phyloP scores from a whole-genome alignment of 208 protist genomes.

The Acanthamoeba lenticulata region DNA sequence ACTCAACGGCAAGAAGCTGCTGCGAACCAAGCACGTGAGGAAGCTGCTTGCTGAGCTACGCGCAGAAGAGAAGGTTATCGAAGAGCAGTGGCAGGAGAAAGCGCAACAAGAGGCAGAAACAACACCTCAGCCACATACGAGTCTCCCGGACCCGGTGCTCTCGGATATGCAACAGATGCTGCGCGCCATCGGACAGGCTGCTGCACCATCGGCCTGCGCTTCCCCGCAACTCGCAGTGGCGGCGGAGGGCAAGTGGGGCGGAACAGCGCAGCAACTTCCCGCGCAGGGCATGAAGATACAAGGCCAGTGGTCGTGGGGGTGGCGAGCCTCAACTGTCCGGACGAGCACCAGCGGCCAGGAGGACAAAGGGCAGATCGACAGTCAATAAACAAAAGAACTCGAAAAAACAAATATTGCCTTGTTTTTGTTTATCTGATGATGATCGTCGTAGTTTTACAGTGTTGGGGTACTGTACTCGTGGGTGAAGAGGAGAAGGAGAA shows the following conservation, averaged over 20 bases:
- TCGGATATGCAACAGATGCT: not conserved
- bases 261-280: not conserved
- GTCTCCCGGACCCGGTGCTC: not conserved
- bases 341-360: no score
- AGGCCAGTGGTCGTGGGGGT: not conserved
- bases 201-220: not conserved
- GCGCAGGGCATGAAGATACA: not conserved
- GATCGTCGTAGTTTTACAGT: no score
- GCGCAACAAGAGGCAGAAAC: not conserved
- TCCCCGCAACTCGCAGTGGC: not conserved
- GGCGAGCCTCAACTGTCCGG: not conserved
- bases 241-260: no score
- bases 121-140: not conserved
- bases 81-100: not conserved
- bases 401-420: no score
- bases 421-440: no score
- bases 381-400: no score
- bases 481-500: no score
- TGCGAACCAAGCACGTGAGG: not conserved
- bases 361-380: no score
- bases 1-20: not conserved
- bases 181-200: not conserved
- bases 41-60: not conserved
- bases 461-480: no score
- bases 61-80: not conserved